phyloP scores from a whole-genome alignment of 108 stramenopile species.

The Skeletonema grethae region DNA sequence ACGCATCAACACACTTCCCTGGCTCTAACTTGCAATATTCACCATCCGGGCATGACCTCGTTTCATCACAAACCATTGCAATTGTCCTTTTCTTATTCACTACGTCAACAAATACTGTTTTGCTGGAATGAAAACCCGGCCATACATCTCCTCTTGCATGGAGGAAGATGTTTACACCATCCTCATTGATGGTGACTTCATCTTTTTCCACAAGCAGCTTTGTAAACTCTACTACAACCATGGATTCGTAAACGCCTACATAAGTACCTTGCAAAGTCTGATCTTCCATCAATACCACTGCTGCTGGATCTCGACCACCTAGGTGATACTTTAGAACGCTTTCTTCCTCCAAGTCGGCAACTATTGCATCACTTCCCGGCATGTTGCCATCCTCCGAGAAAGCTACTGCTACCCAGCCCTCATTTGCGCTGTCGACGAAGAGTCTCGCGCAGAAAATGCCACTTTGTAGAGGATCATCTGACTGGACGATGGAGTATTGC shows the following conservation, averaged over 20 bases:
- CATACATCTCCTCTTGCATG: slow-evolving; percentile 2
- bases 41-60: background rate
- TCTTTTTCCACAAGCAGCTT: background rate
- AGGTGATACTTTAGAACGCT: slow-evolving; percentile 6
- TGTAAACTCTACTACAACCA: background rate
- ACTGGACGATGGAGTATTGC: slow-evolving; percentile 5
- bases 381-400: background rate
- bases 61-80: background rate
- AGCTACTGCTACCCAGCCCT: background rate
- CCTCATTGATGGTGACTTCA: background rate
- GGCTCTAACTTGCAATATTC: background rate
- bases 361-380: background rate
- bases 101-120: background rate
- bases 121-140: background rate
- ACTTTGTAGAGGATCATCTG: background rate
- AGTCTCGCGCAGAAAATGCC: background rate
- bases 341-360: background rate
- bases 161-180: background rate
- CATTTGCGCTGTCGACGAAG: background rate
- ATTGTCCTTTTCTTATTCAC: background rate
- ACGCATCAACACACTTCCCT: background rate
- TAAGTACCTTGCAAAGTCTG: background rate
- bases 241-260: background rate
- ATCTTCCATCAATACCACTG: background rate
- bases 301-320: background rate